Conservation (phyloP, 345 rosid genomes). For the Toxicodendron radicans region DNA sequence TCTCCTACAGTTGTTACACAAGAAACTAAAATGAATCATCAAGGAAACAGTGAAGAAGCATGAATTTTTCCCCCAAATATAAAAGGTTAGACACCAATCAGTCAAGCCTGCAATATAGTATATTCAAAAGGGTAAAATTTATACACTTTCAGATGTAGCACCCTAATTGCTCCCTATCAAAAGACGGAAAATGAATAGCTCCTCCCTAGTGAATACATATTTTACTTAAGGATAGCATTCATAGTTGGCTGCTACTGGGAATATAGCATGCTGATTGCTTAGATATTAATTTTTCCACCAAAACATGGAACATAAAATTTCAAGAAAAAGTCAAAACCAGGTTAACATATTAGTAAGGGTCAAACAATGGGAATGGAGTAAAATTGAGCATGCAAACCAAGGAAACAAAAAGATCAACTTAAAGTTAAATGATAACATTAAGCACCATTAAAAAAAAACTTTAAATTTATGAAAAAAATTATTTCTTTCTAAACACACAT, state of each 20-base stretch:
- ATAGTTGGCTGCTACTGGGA: neutral
- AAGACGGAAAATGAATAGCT: too few species aligned
- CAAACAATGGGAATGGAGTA: neutral
- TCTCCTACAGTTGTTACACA: neutral
- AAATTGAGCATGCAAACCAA: neutral
- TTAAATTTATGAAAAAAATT: too few species aligned
- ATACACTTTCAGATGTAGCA: neutral
- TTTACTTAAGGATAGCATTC: neutral
- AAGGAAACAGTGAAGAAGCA: neutral
- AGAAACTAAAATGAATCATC: conserved; percentile 1
- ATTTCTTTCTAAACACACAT: too few species aligned
- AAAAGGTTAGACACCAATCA: neutral
- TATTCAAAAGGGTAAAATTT: neutral
- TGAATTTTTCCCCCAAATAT: neutral
- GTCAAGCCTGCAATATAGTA: neutral
- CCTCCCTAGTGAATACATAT: neutral
- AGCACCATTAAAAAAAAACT: too few species aligned
- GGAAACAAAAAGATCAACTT: neutral
- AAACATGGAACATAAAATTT: neutral
- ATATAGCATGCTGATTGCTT: neutral
- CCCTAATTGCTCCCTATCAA: neutral
- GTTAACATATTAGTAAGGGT: neutral
- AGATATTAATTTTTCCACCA: neutral
- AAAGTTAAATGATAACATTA: too few species aligned
- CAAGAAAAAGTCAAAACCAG: neutral